phyloP scores from a whole-genome alignment of 768 basidiomycete genomes.

The Agaricus blazei region DNA sequence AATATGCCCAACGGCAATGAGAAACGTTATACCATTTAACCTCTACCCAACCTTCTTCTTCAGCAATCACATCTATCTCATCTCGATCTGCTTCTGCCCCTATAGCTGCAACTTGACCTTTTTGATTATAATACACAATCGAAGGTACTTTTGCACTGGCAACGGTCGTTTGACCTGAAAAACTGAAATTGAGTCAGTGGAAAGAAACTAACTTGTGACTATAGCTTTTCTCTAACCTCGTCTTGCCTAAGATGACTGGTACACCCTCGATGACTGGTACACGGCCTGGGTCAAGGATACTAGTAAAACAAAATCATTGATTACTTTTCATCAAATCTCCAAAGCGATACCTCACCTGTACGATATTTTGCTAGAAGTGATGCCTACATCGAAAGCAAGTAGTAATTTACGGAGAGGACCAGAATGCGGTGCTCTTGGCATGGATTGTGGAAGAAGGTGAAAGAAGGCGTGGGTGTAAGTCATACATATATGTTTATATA shows the following conservation, averaged over 20 bases:
- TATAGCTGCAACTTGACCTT: slow-evolving; percentile 26
- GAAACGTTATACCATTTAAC: slow-evolving; percentile 29
- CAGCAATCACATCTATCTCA: slow-evolving; percentile 26
- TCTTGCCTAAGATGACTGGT: background rate
- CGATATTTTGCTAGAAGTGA: slow-evolving; percentile 13
- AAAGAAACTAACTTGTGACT: background rate
- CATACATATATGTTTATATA: too few species aligned
- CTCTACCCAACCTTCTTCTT: slow-evolving; percentile 29
- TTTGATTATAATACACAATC: slow-evolving; percentile 34
- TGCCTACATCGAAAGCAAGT: slow-evolving; percentile 14
- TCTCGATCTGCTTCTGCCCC: slow-evolving; percentile 36
- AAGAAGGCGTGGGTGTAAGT: background rate
- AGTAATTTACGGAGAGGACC: slow-evolving; percentile 5
- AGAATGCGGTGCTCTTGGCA: slow-evolving; percentile 5
- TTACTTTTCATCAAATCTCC: too few species aligned
- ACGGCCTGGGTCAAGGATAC: slow-evolving; percentile 21
- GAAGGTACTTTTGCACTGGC: slow-evolving; percentile 38
- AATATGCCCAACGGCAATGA: background rate
- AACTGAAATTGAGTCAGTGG: slow-evolving; percentile 3
- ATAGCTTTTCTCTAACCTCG: slow-evolving; percentile 14
- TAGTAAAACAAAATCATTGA: slow-evolving; percentile 2
- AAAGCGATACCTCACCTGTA: slow-evolving; percentile 5
- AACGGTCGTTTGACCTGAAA: slow-evolving; percentile 31
- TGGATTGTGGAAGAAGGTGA: background rate
- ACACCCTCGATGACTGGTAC: slow-evolving; percentile 22